A percentile compares a stretch with the other conserved stretches of the same genome.
These are phyloP conservation scores for Bretziella fagacearum DNA, from an alignment of 2,329 filamentous ascomycete genomes.

Conservation along the genomic window DNA sequence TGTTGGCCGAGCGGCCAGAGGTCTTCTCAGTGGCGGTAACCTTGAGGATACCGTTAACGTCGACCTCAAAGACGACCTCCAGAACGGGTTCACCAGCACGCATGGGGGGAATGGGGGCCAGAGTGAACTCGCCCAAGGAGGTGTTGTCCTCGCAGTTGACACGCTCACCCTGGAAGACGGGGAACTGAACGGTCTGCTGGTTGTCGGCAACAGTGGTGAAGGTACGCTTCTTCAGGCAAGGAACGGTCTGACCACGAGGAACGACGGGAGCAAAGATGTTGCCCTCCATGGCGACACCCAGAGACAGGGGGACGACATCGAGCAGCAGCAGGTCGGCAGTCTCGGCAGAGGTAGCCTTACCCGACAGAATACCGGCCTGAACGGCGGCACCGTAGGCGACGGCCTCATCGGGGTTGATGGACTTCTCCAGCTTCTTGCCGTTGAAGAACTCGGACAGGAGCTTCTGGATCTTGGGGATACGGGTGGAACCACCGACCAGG, in stretches of 20 bases:
- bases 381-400: conserved; percentile 98
- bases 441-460: conserved; percentile 97
- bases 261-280: conserved; percentile 97
- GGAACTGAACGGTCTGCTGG: conserved; percentile 78
- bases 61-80: conserved; percentile 97
- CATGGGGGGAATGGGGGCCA: conserved; percentile 77
- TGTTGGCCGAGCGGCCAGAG: conserved; percentile 94
- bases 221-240: conserved; percentile 67
- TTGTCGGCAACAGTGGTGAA: conserved; percentile 74
- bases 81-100: conserved; percentile 90
- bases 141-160: conserved; percentile 98
- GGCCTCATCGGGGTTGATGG: conserved; percentile 98
- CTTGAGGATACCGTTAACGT: conserved; percentile 99
- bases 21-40: conserved; percentile 98
- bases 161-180: conserved; percentile 89
- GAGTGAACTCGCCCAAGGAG: conserved; percentile 89
- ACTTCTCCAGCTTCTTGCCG: conserved; percentile 99
- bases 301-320: conserved; percentile 88
- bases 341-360: conserved; percentile 91
- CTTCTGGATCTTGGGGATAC: conserved; percentile 99
- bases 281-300: conserved; percentile 98
- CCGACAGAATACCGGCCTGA: conserved; percentile 95
- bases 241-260: conserved; percentile 58
- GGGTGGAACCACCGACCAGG: conserved; percentile 94
- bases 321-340: conserved; percentile 87